These are phyloP conservation scores for Hypoxylon sp. DNA, from an alignment of 2,329 filamentous ascomycete genomes.

Conservation along the genomic window DNA sequence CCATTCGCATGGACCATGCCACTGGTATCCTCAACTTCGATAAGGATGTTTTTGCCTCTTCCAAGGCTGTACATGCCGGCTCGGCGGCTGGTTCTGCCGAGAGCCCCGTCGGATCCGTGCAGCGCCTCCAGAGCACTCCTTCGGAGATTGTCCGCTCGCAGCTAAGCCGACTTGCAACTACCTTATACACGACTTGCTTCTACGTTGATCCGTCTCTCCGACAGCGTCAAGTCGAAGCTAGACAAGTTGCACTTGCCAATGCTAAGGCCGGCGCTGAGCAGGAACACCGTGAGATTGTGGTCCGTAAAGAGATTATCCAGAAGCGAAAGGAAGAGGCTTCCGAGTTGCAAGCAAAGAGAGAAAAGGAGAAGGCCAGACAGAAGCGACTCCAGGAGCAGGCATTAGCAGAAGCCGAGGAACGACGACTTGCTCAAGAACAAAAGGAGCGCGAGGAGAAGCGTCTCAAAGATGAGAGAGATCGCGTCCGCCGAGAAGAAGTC, in stretches of 20 bases:
- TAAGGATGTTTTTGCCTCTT: conserved; percentile 96
- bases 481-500: conserved; percentile 90
- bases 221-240: conserved; percentile 79
- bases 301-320: conserved; percentile 89
- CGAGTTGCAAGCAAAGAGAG: conserved; percentile 84
- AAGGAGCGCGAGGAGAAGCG: conserved; percentile 88
- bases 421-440: conserved; percentile 90
- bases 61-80: conserved; percentile 88
- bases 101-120: conserved; percentile 81
- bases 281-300: conserved; percentile 86
- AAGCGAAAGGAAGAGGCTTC: conserved; percentile 98
- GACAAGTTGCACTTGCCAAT: conserved; percentile 79
- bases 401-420: conserved; percentile 87
- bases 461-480: conserved; percentile 85
- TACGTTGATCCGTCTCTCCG: conserved; percentile 94
- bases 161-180: conserved; percentile 88
- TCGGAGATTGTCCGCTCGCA: conserved; percentile 97
- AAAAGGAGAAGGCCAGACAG: conserved; percentile 90
- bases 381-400: conserved; percentile 88
- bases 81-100: conserved; percentile 88
- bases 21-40: conserved; percentile 96
- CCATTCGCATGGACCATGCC: conserved; percentile 95
- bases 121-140: conserved; percentile 95
- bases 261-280: conserved; percentile 89
- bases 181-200: conserved; percentile 91